These are phyloP conservation scores for Colletotrichum abscissum DNA, from an alignment of 2,329 filamentous ascomycete species.

Conservation along the genomic window DNA sequence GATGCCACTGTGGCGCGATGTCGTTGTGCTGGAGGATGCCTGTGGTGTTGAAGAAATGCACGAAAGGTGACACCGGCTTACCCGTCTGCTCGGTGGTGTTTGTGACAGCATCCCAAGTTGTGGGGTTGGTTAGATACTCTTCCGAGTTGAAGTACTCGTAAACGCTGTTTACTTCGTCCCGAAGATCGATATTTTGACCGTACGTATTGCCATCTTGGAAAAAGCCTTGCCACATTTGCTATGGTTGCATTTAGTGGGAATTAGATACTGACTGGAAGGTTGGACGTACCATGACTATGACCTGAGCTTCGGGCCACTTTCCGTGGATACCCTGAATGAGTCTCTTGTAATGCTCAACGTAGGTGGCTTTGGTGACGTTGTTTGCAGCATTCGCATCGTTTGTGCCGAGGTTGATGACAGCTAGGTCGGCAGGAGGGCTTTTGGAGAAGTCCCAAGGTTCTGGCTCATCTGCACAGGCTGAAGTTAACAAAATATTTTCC, in stretches of 20 bases:
- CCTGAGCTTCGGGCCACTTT: constrained; percentile 57
- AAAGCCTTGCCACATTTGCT: constrained; percentile 68
- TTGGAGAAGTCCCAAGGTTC: constrained; percentile 58
- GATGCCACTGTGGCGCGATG: constrained; percentile 68
- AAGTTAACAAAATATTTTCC: constrained; percentile 2
- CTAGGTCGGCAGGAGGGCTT: constrained; percentile 54
- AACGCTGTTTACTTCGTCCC: constrained; percentile 61
- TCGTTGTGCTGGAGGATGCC: constrained; percentile 73
- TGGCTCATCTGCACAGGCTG: constrained; percentile 47
- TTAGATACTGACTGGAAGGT: not conserved
- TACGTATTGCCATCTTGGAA: constrained; percentile 61
- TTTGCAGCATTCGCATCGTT: constrained; percentile 58
- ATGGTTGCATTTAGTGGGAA: constrained; percentile 8
- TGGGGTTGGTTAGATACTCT: constrained; percentile 51
- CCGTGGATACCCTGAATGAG: constrained; percentile 59
- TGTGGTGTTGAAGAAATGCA: constrained; percentile 71
- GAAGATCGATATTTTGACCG: constrained; percentile 57
- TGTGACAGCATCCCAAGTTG: constrained; percentile 52
- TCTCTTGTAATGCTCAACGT: constrained; percentile 54
- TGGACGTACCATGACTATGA: constrained; percentile 55
- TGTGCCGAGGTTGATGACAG: constrained; percentile 59
- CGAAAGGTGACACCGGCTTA: constrained; percentile 55
- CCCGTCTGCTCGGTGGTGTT: constrained; percentile 48
- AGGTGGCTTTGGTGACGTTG: constrained; percentile 50
- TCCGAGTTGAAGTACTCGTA: constrained; percentile 63